Conservation (phyloP, 805 yeast species). For the Pichia nanzhaoensis region DNA sequence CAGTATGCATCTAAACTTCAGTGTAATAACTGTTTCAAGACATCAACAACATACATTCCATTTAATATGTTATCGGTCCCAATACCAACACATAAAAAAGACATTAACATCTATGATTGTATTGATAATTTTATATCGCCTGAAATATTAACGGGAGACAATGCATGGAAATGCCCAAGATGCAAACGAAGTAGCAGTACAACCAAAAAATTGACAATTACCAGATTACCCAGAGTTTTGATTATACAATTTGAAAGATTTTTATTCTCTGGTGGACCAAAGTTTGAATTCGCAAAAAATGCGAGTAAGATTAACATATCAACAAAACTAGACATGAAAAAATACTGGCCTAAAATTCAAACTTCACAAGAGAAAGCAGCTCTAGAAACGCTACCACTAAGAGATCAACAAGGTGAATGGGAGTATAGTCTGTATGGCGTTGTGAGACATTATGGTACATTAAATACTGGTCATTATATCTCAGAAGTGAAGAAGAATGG, state of each 20-base stretch:
- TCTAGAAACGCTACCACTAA: conserved; percentile 44
- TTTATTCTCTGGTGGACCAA: conserved; percentile 27
- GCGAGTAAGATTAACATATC: conserved; percentile 69
- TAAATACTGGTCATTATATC: conserved; percentile 81
- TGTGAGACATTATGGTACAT: conserved; percentile 75
- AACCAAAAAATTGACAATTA: conserved; percentile 62
- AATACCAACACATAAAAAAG: conserved; percentile 43
- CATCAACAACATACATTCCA: conserved; percentile 83
- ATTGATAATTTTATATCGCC: conserved; percentile 69
- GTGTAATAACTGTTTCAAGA: conserved; percentile 64
- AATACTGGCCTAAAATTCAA: conserved; percentile 59
- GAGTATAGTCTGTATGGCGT: conserved; percentile 72
- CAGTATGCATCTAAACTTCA: conserved; percentile 75
- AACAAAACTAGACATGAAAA: conserved; percentile 44
- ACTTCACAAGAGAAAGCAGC: conserved; percentile 38
- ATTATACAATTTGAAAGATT: conserved; percentile 86
- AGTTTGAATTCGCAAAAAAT: conserved; percentile 46
- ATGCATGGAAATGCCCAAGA: conserved; percentile 77
- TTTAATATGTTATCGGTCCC: conserved; percentile 78
- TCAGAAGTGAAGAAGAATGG: conserved; percentile 8
- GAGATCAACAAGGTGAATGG: conserved; percentile 68
- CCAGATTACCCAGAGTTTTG: conserved; percentile 70
- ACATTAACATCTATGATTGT: conserved; percentile 49
- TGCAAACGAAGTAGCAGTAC: conserved; percentile 62
- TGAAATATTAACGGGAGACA: conserved; percentile 68